Evolutionary conservation across 2,329 filamentous ascomycete species (phyloP).

Genomic region (Cryphonectria radicalis): DNA sequence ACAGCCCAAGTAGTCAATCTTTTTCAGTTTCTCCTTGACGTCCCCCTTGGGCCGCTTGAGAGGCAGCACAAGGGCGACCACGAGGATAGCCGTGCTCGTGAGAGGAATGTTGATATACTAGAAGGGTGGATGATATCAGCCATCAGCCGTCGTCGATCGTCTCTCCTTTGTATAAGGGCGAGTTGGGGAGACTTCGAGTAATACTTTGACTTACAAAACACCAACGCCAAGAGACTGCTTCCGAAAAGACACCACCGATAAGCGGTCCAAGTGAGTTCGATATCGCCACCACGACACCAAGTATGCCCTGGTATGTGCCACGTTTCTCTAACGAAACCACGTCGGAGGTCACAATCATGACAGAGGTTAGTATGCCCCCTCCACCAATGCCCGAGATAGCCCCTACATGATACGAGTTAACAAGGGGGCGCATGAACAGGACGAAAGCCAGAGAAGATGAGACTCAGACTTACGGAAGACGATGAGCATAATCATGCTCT

Average conservation of each 20-base stretch:
- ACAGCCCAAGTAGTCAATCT: slow-evolving; percentile 28
- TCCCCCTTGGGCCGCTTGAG: slow-evolving; percentile 26
- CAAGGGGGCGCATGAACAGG: background rate
- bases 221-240: slow-evolving; percentile 24
- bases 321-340: slow-evolving; percentile 30
- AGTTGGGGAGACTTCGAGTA: background rate
- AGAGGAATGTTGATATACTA: slow-evolving; percentile 31
- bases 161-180: background rate
- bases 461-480: slow-evolving; percentile 24
- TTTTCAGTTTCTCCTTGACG: slow-evolving; percentile 19
- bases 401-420: slow-evolving; percentile 6
- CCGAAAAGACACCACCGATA: slow-evolving; percentile 24
- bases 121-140: background rate
- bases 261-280: slow-evolving; percentile 26
- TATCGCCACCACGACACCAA: slow-evolving; percentile 27
- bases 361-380: slow-evolving; percentile 28
- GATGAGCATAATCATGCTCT: slow-evolving; percentile 29
- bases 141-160: too few relatives aligned
- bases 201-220: slow-evolving; percentile 19
- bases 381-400: slow-evolving; percentile 28
- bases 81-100: slow-evolving; percentile 24
- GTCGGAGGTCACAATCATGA: slow-evolving; percentile 27
- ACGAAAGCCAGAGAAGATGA: background rate
- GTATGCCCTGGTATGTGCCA: slow-evolving; percentile 29
- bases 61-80: slow-evolving; percentile 27